A percentile compares a stretch with the other conserved stretches of the same genome.
phyloP scores from a whole-genome alignment of 306 rosid species.

The Castanea sativa region DNA sequence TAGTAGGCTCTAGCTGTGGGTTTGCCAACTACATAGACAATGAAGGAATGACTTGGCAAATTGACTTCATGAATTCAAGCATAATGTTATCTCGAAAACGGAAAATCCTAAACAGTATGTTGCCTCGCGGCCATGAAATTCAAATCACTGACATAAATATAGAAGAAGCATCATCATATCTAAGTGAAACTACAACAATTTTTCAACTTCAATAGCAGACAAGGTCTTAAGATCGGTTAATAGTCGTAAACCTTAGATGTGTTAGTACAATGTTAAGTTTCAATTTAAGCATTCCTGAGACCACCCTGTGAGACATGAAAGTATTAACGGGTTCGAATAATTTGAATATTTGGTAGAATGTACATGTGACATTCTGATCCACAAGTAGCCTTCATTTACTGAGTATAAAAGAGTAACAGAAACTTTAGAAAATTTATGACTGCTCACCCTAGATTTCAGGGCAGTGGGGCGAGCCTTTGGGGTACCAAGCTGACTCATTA shows the following conservation, averaged over 20 bases:
- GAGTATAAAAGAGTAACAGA: neutral
- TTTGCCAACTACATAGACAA: slow-evolving; percentile 68
- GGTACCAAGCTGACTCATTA: slow-evolving; percentile 74
- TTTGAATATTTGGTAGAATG: neutral
- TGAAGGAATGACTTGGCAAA: slow-evolving; percentile 29
- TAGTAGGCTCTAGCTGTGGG: slow-evolving; percentile 61
- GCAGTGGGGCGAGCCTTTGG: slow-evolving; percentile 67
- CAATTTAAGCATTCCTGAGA: neutral
- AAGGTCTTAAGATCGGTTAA: neutral
- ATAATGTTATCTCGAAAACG: slow-evolving; percentile 10
- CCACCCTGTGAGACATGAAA: neutral
- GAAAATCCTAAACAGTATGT: neutral
- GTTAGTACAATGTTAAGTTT: neutral
- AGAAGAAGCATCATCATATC: neutral
- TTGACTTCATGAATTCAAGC: slow-evolving; percentile 10
- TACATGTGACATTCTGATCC: neutral
- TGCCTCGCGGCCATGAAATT: neutral
- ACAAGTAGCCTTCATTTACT: neutral
- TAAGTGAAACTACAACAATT: neutral
- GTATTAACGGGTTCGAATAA: neutral
- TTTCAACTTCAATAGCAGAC: neutral
- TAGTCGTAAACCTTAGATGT: neutral
- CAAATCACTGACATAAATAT: neutral
- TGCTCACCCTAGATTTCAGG: slow-evolving; percentile 85
- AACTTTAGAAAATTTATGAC: neutral